These are phyloP conservation scores for Zygnema cylindricum DNA, from an alignment of 139 green algal species.

Conservation along the genomic window DNA sequence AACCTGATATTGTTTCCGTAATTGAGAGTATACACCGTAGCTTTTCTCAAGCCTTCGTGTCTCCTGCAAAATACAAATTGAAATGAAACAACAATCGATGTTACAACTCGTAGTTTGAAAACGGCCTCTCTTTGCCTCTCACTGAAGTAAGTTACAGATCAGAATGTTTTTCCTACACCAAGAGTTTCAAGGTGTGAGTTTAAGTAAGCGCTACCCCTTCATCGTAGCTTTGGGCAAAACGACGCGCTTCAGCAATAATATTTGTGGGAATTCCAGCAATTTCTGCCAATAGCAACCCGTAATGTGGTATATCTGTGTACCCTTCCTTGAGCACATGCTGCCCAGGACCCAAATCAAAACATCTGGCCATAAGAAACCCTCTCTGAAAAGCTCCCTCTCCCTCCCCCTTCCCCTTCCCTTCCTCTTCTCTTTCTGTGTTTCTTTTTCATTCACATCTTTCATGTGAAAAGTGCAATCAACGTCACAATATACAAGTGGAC, in stretches of 20 bases:
- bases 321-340: constrained; percentile 51
- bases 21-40: not conserved
- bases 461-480: not conserved
- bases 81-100: too few relatives aligned
- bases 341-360: not conserved
- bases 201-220: not conserved
- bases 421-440: not conserved
- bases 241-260: constrained; percentile 30
- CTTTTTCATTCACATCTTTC: not conserved
- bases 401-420: not conserved
- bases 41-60: constrained; percentile 8
- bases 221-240: constrained; percentile 15
- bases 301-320: constrained; percentile 46
- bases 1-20: constrained; percentile 19
- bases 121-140: too few relatives aligned
- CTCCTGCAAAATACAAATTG: too few relatives aligned
- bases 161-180: too few relatives aligned
- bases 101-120: too few relatives aligned
- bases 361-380: too few relatives aligned
- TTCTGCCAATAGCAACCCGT: constrained; percentile 38
- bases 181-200: too few relatives aligned
- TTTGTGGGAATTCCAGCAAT: constrained; percentile 17
- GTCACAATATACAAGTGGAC: not conserved
- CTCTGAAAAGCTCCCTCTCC: not conserved
- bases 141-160: too few relatives aligned